Evolutionary conservation across 179 eudicot genomes (phyloP), one percentile per base, ranked within the genome.

Genomic region (Amaranthus tricolor): DNA sequence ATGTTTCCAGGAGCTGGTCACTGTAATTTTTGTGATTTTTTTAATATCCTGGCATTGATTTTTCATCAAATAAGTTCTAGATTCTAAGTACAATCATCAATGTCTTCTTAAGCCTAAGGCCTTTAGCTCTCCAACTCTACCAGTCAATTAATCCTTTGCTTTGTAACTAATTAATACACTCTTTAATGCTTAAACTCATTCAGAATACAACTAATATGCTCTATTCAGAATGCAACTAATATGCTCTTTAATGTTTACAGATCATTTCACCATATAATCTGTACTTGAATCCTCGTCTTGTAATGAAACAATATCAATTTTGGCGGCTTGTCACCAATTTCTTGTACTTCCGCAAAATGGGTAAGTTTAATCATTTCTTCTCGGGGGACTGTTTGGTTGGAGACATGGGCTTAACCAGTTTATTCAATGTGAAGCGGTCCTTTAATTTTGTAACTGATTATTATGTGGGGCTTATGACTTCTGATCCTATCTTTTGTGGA

Each of bases 261-360:
- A 90, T 94, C 49, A 92, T 94, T 75, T 90, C 98, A 47, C 96
- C 97, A 0, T 83, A 89, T 77, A 89, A 90, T 79, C 72, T 94
- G 71, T 94, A 92, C 87, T 82, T 92, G 91, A 87, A 92, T 68
- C 97, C 98, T 9, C 87, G 60, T 76, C 93, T 89, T 66, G 97
- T 94, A 68, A 85, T 92, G 83, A 92, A 95, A 86, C 90, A 88
- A 31, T 92, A 95, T 77, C 93, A 95, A 79, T 73, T 90, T 57
- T 95, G 99, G 98, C 91, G 98, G n/a, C 96, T 94, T 52, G 54
- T 94, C 51, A 93, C 97, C 52, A 95, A 92, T 78, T 95, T 95
- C 82, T 82, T 95, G 70, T 95, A 95, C 86, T 90, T 95, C 83
- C 84, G 99, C 60, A 90, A 95, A 68, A 92, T 95, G 99, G 99